Evolutionary conservation across 2,329 filamentous ascomycete genomes (phyloP).

Genomic region (Ceratocystis huliohia): DNA sequence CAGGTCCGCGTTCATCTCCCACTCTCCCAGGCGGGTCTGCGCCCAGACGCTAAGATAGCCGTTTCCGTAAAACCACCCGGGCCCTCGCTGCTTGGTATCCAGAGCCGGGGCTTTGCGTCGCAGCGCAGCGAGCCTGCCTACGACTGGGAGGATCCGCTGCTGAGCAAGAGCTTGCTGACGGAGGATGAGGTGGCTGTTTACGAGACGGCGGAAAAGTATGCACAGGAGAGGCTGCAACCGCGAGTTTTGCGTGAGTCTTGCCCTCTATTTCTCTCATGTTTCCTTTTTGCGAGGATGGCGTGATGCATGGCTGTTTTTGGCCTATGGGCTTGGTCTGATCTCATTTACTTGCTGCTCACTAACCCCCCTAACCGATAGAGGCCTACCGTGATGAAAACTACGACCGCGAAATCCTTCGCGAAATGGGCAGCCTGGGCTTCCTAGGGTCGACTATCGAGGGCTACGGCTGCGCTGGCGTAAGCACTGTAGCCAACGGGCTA

Average conservation of each 20-base stretch:
- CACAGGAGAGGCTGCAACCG: constrained; percentile 76
- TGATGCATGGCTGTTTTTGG: background rate
- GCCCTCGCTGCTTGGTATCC: background rate
- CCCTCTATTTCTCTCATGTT: background rate
- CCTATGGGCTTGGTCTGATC: background rate
- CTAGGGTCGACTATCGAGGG: constrained; percentile 76
- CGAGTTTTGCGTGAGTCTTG: constrained; percentile 61
- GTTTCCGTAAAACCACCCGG: background rate
- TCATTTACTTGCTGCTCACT: background rate
- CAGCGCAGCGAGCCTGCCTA: constrained; percentile 36
- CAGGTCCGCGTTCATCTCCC: background rate
- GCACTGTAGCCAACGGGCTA: constrained; percentile 74
- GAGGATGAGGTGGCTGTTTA: constrained; percentile 84
- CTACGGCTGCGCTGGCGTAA: constrained; percentile 78
- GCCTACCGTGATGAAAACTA: constrained; percentile 77
- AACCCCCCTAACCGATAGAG: constrained; percentile 39
- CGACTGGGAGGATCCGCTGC: constrained; percentile 85
- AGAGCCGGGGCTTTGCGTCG: background rate
- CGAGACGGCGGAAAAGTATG: constrained; percentile 86
- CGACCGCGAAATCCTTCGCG: constrained; percentile 69
- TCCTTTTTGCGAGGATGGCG: too few species aligned
- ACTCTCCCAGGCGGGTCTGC: background rate
- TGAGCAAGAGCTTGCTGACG: constrained; percentile 60
- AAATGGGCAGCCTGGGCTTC: constrained; percentile 88
- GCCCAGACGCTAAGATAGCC: too few species aligned